Conservation (phyloP, 495 filamentous ascomycete genomes). For the Lindgomyces ingoldianus region DNA sequence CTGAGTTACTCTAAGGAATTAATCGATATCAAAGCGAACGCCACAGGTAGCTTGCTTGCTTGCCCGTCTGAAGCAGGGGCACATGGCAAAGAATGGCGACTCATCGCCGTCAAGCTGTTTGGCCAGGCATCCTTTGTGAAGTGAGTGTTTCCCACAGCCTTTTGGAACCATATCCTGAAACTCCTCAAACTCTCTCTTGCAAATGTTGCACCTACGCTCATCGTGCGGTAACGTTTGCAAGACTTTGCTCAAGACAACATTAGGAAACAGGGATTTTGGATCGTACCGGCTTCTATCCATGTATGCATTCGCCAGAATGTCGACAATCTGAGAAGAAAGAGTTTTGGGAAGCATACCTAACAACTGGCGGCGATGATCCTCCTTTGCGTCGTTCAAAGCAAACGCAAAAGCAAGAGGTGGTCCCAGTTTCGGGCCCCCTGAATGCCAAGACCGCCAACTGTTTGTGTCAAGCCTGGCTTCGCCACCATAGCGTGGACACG, state of each 20-base stretch:
- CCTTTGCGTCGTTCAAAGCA: not conserved
- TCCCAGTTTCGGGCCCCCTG: conserved; percentile 3
- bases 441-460: conserved; percentile 4
- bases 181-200: conserved; percentile 2
- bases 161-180: conserved; percentile 5
- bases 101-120: not conserved
- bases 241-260: conserved; percentile 1
- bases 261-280: conserved; percentile 4
- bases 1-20: conserved; percentile 1
- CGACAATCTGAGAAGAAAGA: conserved; percentile 3
- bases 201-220: not conserved
- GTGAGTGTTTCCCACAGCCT: conserved; percentile 2
- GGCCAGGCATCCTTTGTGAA: not conserved
- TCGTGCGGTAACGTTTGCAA: not conserved
- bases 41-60: conserved; percentile 1
- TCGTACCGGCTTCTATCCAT: conserved; percentile 1
- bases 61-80: not conserved
- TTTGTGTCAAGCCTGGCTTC: not conserved
- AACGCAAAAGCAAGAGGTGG: conserved; percentile 1
- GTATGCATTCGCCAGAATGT: conserved; percentile 1
- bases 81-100: not conserved
- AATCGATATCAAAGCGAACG: not conserved
- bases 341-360: conserved; percentile 2
- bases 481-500: not conserved
- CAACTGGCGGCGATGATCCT: not conserved